A percentile compares a stretch with the other conserved stretches of the same genome.
These are phyloP conservation scores for Aschersonia sp. DNA, from an alignment of 2,329 filamentous ascomycete species.

Conservation along the genomic window DNA sequence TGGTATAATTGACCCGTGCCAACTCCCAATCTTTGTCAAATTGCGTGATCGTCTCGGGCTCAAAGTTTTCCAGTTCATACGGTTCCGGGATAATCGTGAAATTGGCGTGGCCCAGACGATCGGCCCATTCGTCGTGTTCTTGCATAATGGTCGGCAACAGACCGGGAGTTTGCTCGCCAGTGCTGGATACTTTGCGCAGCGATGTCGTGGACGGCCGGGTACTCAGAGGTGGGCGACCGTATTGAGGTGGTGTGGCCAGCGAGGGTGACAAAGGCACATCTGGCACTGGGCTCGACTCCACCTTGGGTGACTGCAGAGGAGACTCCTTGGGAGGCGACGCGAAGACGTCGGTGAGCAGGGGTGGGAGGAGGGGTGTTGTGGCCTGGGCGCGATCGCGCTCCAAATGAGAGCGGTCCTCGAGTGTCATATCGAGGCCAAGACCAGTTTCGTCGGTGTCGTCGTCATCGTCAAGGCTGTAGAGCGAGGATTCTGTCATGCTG, in stretches of 20 bases:
- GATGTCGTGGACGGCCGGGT: slow-evolving; percentile 66
- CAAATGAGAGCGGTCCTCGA: slow-evolving; percentile 29
- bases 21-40: slow-evolving; percentile 69
- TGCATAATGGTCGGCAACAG: slow-evolving; percentile 50
- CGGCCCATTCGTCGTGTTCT: slow-evolving; percentile 68
- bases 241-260: slow-evolving; percentile 30
- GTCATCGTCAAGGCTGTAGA: slow-evolving; percentile 37
- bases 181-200: slow-evolving; percentile 48
- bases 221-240: slow-evolving; percentile 50
- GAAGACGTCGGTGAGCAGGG: slow-evolving; percentile 51
- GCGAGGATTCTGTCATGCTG: slow-evolving; percentile 21
- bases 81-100: slow-evolving; percentile 77
- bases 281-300: slow-evolving; percentile 9
- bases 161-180: slow-evolving; percentile 34
- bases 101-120: slow-evolving; percentile 80
- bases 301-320: slow-evolving; percentile 68
- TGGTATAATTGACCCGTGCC: slow-evolving; percentile 74
- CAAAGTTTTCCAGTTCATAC: slow-evolving; percentile 51
- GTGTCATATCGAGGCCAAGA: slow-evolving; percentile 15
- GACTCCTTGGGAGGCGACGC: slow-evolving; percentile 50
- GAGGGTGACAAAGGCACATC: slow-evolving; percentile 3
- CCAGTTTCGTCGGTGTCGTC: slow-evolving; percentile 30
- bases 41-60: slow-evolving; percentile 40
- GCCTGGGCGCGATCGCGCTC: slow-evolving; percentile 47
- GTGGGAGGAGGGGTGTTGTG: slow-evolving; percentile 73